Evolutionary conservation across 2,329 filamentous ascomycete genomes (phyloP), one percentile per base, ranked within the genome.

Genomic region (Colletotrichum abscissum): DNA sequence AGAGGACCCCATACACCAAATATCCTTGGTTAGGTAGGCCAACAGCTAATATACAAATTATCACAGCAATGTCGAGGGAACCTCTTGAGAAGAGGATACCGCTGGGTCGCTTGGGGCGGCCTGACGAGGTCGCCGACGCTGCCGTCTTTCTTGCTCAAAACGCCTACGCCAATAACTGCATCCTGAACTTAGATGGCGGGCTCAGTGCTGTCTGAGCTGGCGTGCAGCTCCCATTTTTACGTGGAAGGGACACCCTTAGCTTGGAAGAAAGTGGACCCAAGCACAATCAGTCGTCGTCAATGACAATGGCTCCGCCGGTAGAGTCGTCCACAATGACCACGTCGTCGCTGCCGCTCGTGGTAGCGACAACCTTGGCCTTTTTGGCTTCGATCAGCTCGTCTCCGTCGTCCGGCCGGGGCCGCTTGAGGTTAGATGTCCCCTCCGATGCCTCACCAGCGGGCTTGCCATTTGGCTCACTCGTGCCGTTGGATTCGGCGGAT

Each of bases 161-260:
- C 81, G 85, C 89, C 75, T 98, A 96, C 82, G 93, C 94, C 69
- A 96, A 96, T 81, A 97, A 97, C 76, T 97, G 94, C 81, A 88
- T 95, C 63, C 86, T 98, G 64, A 97, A 95, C 81, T 86, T 98
- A 33, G 95, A 97, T 82, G 95, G 95, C 19, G 95, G 95, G 1
- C 81, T 97, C 76, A 95, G 93, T 81, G 93, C 93, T 63, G 82
- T 82, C 77, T 93, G 80, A 87, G 70, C 33, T 42, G 35, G 49
- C 35, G 63, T 57, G 35, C 22, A 62, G 46, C 55, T 63, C 60
- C 49, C 46, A 19, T 24, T 26, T 24, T 26, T 14, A 35, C 26
- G 26, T 57, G 42, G 26, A 38, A 63, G 56, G 62, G 62, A 56
- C 4, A 57, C 4, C 56, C 67, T 55, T 66, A 56, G 52, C 46